A percentile compares a stretch with the other conserved stretches of the same genome.
Conservation (phyloP, 306 rosid genomes). For the Prunus davidiana region DNA sequence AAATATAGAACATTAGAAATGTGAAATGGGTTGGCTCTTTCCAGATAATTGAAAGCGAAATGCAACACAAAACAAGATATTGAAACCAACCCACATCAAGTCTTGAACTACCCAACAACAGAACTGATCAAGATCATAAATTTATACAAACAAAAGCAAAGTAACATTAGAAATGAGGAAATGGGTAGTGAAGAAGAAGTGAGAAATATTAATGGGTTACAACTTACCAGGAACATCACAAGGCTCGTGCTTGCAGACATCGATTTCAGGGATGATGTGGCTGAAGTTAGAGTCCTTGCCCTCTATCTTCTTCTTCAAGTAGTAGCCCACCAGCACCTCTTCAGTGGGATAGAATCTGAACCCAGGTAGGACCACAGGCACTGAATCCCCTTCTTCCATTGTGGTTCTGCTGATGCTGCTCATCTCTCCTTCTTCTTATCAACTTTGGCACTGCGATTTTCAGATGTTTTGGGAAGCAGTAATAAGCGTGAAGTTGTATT, state of each 20-base stretch:
- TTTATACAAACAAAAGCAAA: background rate
- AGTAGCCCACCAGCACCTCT: constrained; percentile 43
- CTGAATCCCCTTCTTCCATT: background rate
- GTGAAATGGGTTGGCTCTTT: too few relatives aligned
- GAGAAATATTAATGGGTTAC: background rate
- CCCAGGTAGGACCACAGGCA: constrained; percentile 4
- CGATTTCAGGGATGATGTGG: constrained; percentile 32
- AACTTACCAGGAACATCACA: constrained; percentile 43
- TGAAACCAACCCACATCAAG: too few relatives aligned
- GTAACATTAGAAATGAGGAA: background rate
- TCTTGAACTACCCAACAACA: too few relatives aligned
- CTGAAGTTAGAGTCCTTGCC: background rate
- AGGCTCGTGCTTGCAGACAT: constrained; percentile 51
- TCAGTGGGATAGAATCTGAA: constrained; percentile 63
- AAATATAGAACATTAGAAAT: too few relatives aligned
- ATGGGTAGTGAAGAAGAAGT: background rate
- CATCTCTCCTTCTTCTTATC: background rate
- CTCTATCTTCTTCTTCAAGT: constrained; percentile 37
- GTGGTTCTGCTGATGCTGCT: background rate
- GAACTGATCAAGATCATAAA: too few relatives aligned
- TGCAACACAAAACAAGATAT: too few relatives aligned
- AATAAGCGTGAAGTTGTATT: background rate
- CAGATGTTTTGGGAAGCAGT: background rate
- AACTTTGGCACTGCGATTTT: background rate
- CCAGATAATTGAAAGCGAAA: too few relatives aligned